These are phyloP conservation scores for Trichoderma asperellum DNA, from an alignment of 2,329 filamentous ascomycete species.

Conservation along the genomic window DNA sequence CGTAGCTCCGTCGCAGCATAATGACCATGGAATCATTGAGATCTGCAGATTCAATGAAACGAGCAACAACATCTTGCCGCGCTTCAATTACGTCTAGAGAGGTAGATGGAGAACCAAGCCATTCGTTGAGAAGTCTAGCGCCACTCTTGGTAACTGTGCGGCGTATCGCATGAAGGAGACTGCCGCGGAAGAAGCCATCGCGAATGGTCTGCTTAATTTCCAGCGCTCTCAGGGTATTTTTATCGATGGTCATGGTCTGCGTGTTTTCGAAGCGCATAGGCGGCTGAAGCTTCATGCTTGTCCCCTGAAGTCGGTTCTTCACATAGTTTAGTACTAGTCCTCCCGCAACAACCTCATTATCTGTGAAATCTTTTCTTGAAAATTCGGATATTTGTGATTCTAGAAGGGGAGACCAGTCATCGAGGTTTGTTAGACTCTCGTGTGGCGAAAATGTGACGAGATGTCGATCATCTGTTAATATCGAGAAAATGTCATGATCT, in stretches of 20 bases:
- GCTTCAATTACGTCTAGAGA: conserved; percentile 76
- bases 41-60: conserved; percentile 67
- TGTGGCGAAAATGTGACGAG: conserved; percentile 72
- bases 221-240: conserved; percentile 83
- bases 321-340: conserved; percentile 85
- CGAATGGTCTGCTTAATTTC: conserved; percentile 87
- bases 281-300: conserved; percentile 80
- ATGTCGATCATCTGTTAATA: conserved; percentile 76
- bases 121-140: conserved; percentile 78
- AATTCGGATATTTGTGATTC: conserved; percentile 68
- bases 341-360: conserved; percentile 74
- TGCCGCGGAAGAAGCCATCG: conserved; percentile 78
- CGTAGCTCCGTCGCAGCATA: conserved; percentile 75
- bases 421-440: conserved; percentile 52
- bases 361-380: conserved; percentile 61
- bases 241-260: conserved; percentile 88
- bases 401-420: conserved; percentile 75
- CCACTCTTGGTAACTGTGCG: conserved; percentile 92
- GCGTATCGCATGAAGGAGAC: conserved; percentile 85
- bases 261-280: conserved; percentile 74
- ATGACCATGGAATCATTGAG: conserved; percentile 71
- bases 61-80: conserved; percentile 79
- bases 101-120: conserved; percentile 91
- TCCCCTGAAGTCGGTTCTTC: conserved; percentile 73
- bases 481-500: conserved; percentile 64